These are phyloP conservation scores for Cyclotella sp. DNA, from an alignment of 108 stramenopile genomes.

Conservation along the genomic window DNA sequence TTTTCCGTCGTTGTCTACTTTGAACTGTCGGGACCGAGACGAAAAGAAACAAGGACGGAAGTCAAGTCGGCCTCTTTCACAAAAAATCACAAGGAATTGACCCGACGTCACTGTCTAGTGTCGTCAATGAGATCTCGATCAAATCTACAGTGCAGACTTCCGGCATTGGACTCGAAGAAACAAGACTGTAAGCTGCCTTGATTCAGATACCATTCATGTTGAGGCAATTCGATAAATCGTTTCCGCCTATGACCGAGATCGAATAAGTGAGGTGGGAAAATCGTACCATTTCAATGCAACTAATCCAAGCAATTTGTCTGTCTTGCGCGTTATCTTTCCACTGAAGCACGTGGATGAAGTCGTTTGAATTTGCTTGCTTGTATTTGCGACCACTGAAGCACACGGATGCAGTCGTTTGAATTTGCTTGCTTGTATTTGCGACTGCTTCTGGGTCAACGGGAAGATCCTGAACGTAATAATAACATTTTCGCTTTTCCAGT, in stretches of 20 bases:
- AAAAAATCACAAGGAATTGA: slow-evolving; percentile 47
- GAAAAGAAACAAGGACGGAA: slow-evolving; percentile 50
- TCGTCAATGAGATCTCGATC: slow-evolving; percentile 55
- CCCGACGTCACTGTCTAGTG: slow-evolving; percentile 33
- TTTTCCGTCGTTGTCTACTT: neutral
- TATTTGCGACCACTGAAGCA: slow-evolving; percentile 42
- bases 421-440: slow-evolving; percentile 58
- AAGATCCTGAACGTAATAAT: slow-evolving; percentile 65
- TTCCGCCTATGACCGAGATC: slow-evolving; percentile 59
- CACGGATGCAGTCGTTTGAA: too few species aligned
- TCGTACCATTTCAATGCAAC: slow-evolving; percentile 67
- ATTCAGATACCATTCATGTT: slow-evolving; percentile 60
- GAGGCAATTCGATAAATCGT: slow-evolving; percentile 30
- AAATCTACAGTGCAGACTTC: slow-evolving; percentile 66
- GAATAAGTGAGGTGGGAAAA: slow-evolving; percentile 63
- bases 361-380: slow-evolving; percentile 67
- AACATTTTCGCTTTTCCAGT: slow-evolving; percentile 59
- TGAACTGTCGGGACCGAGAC: slow-evolving; percentile 46
- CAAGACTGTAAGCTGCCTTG: slow-evolving; percentile 67
- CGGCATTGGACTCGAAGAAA: slow-evolving; percentile 23
- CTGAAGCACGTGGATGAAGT: slow-evolving; percentile 53
- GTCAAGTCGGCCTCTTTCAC: slow-evolving; percentile 48
- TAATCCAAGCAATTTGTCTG: slow-evolving; percentile 62
- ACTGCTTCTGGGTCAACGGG: slow-evolving; percentile 40
- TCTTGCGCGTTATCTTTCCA: slow-evolving; percentile 59